Base-by-base conservation (phyloP, 2,329 filamentous ascomycete genomes). In the Chaetomiaceae sp. region DNA sequence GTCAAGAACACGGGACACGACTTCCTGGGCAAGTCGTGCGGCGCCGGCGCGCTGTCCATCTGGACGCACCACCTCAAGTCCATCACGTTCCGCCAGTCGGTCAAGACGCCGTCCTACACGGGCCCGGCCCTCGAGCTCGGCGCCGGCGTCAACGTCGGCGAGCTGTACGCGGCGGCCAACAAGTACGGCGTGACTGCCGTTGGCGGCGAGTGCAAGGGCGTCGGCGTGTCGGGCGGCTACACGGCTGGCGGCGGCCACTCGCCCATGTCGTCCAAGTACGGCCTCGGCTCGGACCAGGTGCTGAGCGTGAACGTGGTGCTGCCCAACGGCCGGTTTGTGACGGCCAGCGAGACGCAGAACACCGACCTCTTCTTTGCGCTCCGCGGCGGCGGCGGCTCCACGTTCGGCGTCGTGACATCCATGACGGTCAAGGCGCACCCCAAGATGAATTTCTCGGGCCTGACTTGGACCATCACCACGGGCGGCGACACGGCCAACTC, bases 1-100 rank as follows among this genome's bases (percentile, higher is more conserved):
- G 60, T 73, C 51, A 71, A 71, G 63, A 76, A 79, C 64, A 80
- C 76, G 0, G 76, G 75, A 23, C 77, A 80, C 57, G 75, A 78
- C 56, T 78, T 74, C 57, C 65, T 69, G 31, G 68, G 63, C 45
- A 68, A 68, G 59, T 67, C 63, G 1, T 44, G 55, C 5, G 70
- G 70, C n/a, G 66, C 64, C 39, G 68, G 70, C 5, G 61, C 69
- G 0, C 61, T 73, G 37, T 56, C 55, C 20, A 56, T 60, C 50
- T 60, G 58, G 58, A 60, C 57, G n/a, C 57, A 58, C 52, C 48
- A 57, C 41, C 51, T 60, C 40, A 59, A 60, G 55, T 37, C 42
- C n/a, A 53, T 66, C 31, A 37, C 55, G 5, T 51, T 54, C 44
- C 12, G 50, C 40, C n/a, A 44, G 33, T 39, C 39, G 14, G 38